Evolutionary conservation across 805 yeast species (phyloP).

Genomic region (Hanseniaspora thailandica): DNA sequence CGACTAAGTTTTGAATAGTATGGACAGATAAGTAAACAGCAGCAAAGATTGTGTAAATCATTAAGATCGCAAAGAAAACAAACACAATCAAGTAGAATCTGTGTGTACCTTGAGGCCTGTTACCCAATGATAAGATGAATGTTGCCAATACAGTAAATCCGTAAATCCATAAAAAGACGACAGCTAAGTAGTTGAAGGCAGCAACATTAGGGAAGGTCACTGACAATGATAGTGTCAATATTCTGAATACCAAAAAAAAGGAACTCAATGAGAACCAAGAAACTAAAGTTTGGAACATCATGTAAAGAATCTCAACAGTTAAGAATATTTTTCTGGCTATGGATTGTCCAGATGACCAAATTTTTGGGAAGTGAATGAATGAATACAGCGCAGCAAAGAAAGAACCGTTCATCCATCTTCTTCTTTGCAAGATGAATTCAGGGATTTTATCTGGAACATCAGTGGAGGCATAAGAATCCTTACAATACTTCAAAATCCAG

Average conservation of each 20-base stretch:
- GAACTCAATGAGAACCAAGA: slow-evolving; percentile 91
- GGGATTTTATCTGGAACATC: slow-evolving; percentile 87
- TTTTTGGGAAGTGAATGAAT: slow-evolving; percentile 57
- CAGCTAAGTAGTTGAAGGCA: slow-evolving; percentile 67
- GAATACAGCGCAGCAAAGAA: slow-evolving; percentile 90
- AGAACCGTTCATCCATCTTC: slow-evolving; percentile 96
- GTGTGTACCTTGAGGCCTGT: slow-evolving; percentile 83
- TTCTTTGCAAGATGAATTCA: slow-evolving; percentile 79
- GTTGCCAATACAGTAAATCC: slow-evolving; percentile 70
- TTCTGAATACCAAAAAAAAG: slow-evolving; percentile 79
- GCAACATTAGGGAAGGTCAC: slow-evolving; percentile 40
- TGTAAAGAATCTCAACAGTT: slow-evolving; percentile 70
- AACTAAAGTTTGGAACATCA: slow-evolving; percentile 57
- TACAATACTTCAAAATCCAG: slow-evolving; percentile 77
- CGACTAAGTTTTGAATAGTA: slow-evolving; percentile 45
- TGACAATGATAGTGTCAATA: slow-evolving; percentile 70
- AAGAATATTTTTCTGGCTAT: slow-evolving; percentile 54
- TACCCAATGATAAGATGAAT: slow-evolving; percentile 84
- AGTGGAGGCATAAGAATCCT: slow-evolving; percentile 80
- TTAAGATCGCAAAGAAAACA: slow-evolving; percentile 68
- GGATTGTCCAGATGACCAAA: slow-evolving; percentile 73
- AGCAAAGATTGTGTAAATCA: slow-evolving; percentile 83
- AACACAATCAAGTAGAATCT: slow-evolving; percentile 65
- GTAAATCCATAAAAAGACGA: slow-evolving; percentile 75
- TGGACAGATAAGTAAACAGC: slow-evolving; percentile 68